Evolutionary conservation across 1,284 basidiomycete genomes (phyloP), one percentile per base, ranked within the genome.

Genomic region (Coriolopsis trogii): DNA sequence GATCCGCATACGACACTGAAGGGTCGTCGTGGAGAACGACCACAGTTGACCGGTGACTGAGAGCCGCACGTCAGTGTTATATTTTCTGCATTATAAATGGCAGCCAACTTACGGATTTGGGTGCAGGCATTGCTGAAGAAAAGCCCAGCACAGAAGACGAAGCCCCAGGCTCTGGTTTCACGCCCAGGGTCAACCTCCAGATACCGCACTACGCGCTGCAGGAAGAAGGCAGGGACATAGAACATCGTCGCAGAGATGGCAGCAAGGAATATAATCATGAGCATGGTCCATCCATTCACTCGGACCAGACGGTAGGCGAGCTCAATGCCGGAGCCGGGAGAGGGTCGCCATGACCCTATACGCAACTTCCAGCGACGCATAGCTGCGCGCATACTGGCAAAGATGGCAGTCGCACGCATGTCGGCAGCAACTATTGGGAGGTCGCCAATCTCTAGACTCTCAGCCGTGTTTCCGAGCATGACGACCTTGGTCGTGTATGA

Each of bases 401-500:
- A 77, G 29, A 77, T 64, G 18, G 68, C 67, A 3, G 84, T 78
- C 0, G 86, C 79, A 46, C 92, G 87, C 81, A 93, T 86, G 58
- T 80, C 67, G 0, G 77, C 81, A 0, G 86, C 82, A 7, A 94
- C 77, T 46, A 95, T 84, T 2, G 93, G 93, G 37, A 95, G 72
- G 67, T 95, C 92, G 56, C 85, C 90, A 20, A 93, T 91, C 62
- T 95, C 90, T 51, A 95, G 79, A 49, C 82, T 87, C 52, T 81
- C 77, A 3, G 86, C 76, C 7, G 76, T 77, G 67, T 91, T 84
- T 4, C 91, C 91, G 38, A 91, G 83, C 80, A 85, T 84, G 51
- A 95, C 84, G 6, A 95, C 89, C 56, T 87, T 85, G 1, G 89
- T 91, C 23, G 88, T 91, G 67, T 93, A 94, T 12, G 84, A 85